Evolutionary conservation across 2,329 filamentous ascomycete species (phyloP), one percentile per base, ranked within the genome.

Genomic region (Neofusicoccum cordaticola): DNA sequence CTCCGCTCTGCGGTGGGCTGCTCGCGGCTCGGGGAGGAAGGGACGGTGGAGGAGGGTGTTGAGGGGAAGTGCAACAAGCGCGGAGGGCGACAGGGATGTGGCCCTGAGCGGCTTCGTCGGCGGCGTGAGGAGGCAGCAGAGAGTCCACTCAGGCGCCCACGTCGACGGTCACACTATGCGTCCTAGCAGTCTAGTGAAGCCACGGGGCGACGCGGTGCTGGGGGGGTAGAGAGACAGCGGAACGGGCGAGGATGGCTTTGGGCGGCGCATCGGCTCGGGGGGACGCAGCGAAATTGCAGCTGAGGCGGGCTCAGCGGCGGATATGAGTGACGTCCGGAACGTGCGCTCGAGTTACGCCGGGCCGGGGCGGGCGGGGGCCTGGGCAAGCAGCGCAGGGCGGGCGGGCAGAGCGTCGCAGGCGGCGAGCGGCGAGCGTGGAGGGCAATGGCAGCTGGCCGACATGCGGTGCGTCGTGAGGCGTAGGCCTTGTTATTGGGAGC

Each of bases 1-100:
- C 37, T 41, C 48, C 39, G 45, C 47, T 50, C 22, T 13, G 60
- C 47, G 60, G 47, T 62, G 47, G 47, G 47, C 47, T 37, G n/a
- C 45, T 41, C 47, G 47, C 17, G 34, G 60, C 47, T 53, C 22
- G 39, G 17, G 39, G 61, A 52, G 39, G 34, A 22, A 63, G 61
- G 5, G 61, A 35, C 44, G 45, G 57, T 39, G 22, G 61, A 48
- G 50, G 60, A 50, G 31, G 48, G 48, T 19, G 61, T 52, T 45
- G 61, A 53, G 61, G 61, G 47, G 60, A 35, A 47, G 41, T 35
- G 53, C 53, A 34, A 45, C 53, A 58, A 45, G 56, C 56, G 56
- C 56, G 44, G n/a, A 47, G 42, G 56, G 31, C 61, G 48, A 39
- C 61, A 63, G 61, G 61, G 61, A 63, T 63, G 19, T 47, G 41